Percentiles rank a stretch among this genome's conserved stretches.
These are phyloP conservation scores for Serendipita sp. DNA, from an alignment of 768 basidiomycete genomes.

Conservation along the genomic window DNA sequence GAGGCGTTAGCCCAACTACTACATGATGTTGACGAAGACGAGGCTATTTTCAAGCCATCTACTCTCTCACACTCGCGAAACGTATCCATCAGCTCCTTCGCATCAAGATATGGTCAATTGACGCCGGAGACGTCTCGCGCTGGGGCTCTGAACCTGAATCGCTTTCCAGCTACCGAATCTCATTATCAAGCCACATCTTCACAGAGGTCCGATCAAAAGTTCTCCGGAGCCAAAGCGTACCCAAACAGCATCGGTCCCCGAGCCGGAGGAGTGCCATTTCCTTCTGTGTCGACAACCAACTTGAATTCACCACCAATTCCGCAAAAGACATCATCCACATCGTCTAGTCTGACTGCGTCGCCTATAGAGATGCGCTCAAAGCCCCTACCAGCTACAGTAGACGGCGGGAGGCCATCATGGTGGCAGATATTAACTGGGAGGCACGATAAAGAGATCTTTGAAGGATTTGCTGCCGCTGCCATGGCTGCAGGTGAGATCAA, in stretches of 20 bases:
- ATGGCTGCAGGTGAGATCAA: slow-evolving; percentile 6
- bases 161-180: background rate
- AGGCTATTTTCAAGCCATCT: background rate
- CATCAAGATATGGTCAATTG: no score
- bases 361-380: slow-evolving; percentile 12
- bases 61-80: background rate
- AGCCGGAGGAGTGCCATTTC: background rate
- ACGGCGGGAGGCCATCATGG: slow-evolving; percentile 43
- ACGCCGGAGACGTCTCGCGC: background rate
- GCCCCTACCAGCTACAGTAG: slow-evolving; percentile 1
- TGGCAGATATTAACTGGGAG: slow-evolving; percentile 69
- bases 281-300: background rate
- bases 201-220: background rate
- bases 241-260: background rate
- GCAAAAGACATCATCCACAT: background rate
- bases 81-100: background rate
- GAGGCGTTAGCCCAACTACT: slow-evolving; percentile 15
- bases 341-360: slow-evolving; percentile 12
- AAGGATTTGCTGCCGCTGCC: slow-evolving; percentile 30
- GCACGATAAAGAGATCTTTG: slow-evolving; percentile 72
- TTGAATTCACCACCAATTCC: background rate
- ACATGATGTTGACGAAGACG: slow-evolving; percentile 34
- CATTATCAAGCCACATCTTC: background rate
- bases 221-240: background rate
- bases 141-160: background rate